Conservation (phyloP, 1,284 basidiomycete species). For the Mycena sp. region DNA sequence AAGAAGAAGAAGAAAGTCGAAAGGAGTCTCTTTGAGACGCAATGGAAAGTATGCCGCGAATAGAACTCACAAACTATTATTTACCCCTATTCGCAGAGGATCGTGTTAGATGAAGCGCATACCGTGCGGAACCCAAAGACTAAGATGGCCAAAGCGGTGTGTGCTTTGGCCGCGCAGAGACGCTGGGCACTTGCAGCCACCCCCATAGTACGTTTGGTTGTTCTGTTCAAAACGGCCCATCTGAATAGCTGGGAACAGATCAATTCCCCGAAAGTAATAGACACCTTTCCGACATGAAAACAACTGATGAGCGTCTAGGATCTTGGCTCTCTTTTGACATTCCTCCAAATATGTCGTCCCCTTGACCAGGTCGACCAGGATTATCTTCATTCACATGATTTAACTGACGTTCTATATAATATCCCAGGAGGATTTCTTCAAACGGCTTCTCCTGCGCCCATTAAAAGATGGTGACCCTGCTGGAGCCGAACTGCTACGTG, state of each 20-base stretch:
- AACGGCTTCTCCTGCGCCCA: slow-evolving; percentile 77
- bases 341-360: slow-evolving; percentile 83
- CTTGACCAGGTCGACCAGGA: slow-evolving; percentile 57
- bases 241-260: slow-evolving; percentile 57
- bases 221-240: not conserved
- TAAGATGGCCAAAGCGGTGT: slow-evolving; percentile 82
- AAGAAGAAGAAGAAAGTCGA: slow-evolving; percentile 69
- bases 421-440: slow-evolving; percentile 76
- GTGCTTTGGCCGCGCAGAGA: slow-evolving; percentile 73
- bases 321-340: slow-evolving; percentile 85
- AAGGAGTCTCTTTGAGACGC: slow-evolving; percentile 69
- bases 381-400: not conserved
- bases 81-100: slow-evolving; percentile 53
- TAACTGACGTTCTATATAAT: not conserved
- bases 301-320: slow-evolving; percentile 57
- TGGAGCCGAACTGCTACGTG: slow-evolving; percentile 65
- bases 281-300: not conserved
- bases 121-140: slow-evolving; percentile 86
- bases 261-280: slow-evolving; percentile 74
- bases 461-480: slow-evolving; percentile 71
- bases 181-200: slow-evolving; percentile 88
- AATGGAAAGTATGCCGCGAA: slow-evolving; percentile 75
- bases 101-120: slow-evolving; percentile 91
- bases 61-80: not conserved
- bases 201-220: slow-evolving; percentile 75